phyloP scores from a whole-genome alignment of 768 basidiomycete genomes.

The Leucocoprinus leucothites region DNA sequence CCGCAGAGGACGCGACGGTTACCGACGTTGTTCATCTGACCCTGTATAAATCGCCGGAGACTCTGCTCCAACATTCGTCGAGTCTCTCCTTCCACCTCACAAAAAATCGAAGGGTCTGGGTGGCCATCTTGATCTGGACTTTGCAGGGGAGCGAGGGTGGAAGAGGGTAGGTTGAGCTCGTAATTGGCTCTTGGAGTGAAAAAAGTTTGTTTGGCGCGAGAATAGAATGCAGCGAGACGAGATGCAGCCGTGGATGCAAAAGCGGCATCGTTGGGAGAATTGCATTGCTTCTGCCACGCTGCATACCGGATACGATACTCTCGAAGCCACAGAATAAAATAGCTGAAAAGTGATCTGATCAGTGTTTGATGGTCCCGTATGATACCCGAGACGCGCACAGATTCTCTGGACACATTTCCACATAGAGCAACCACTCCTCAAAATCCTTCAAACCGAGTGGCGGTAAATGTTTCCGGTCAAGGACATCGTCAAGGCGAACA shows the following conservation, averaged over 20 bases:
- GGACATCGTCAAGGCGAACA: constrained; percentile 70
- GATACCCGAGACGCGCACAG: constrained; percentile 39
- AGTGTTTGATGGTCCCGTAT: constrained; percentile 12
- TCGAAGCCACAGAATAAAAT: constrained; percentile 79
- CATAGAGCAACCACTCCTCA: constrained; percentile 80
- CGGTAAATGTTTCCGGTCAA: constrained; percentile 74
- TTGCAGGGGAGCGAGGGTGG: constrained; percentile 61
- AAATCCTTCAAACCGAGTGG: constrained; percentile 76
- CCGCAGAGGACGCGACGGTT: constrained; percentile 69
- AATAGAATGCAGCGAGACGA: constrained; percentile 66
- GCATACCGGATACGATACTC: constrained; percentile 58
- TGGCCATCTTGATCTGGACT: constrained; percentile 40
- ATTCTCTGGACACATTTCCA: constrained; percentile 73
- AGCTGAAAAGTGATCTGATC: constrained; percentile 33
- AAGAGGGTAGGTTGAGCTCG: constrained; percentile 68
- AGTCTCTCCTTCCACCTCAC: constrained; percentile 54
- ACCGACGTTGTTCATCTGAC: constrained; percentile 71
- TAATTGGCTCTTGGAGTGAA: constrained; percentile 69
- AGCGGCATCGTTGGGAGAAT: constrained; percentile 34
- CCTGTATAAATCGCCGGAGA: constrained; percentile 62
- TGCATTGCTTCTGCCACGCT: constrained; percentile 43
- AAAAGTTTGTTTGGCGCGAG: constrained; percentile 79
- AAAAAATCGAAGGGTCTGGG: constrained; percentile 66
- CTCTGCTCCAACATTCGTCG: constrained; percentile 59
- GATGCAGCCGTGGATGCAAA: constrained; percentile 6